Base-by-base conservation (phyloP, 2,329 filamentous ascomycete genomes). In the Fusarium metavorans region DNA sequence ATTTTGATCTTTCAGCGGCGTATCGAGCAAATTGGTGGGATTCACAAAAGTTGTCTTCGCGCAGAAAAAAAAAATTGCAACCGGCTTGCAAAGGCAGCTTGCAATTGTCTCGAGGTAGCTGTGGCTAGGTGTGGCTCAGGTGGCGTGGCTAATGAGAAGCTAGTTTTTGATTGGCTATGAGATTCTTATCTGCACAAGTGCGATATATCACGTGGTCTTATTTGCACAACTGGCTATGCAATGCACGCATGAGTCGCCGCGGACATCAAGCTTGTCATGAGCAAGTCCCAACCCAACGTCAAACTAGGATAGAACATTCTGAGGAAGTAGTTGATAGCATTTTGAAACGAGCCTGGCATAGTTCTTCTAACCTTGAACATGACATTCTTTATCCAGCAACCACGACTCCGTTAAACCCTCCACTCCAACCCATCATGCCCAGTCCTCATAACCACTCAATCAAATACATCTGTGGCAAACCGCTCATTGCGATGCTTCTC, bases 391-490 rank as follows among this genome's bases (percentile, higher is more conserved):
- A 30, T 30, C 45, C 45, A 50, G 45, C 3, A 11, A 50, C 45
- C 45, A 50, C 25, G n/a, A 30, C 25, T 50, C 45, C 45, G 45
- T 18, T 45, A 45, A 45, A n/a, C 20, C 52, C 52, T 25, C 11
- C 32, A 23, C 32, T 18, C 20, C n/a, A 50, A 50, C n/a, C 34
- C 16, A 23, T 45, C 41, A 45, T 43, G 4, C 20, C 13, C 41
- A 45, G 20, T 45, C 39, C 39, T 41, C 41, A 20, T 23, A 23
- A 23, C 23, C 30, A 4, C 23, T 57, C 82, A 89, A 72, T 89
- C 88, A 83, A 92, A 92, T 16, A 92, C 89, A 82, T 92, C 90
- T 4, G 87, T 89, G 18, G 88, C 87, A 74, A 88, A 92, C 30
- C 90, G 82, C 80, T 88, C 86, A 66, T 91, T 90, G 68, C 86